Conservation (phyloP, 495 filamentous ascomycete genomes). For the Penicillium soppii region DNA sequence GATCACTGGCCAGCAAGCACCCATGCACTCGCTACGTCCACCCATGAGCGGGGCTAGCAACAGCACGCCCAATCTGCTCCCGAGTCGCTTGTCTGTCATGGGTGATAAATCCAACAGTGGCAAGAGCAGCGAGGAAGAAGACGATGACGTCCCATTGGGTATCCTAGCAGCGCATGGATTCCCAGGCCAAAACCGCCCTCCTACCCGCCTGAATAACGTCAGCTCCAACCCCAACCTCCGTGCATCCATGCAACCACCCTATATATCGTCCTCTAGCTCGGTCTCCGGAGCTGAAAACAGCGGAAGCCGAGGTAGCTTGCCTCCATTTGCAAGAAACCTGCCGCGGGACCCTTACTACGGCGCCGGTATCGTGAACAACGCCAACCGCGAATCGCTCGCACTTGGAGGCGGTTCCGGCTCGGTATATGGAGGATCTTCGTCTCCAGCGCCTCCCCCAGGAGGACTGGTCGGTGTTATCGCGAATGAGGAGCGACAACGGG, state of each 20-base stretch:
- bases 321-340: slow-evolving; percentile 82
- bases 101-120: slow-evolving; percentile 40
- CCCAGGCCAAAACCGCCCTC: slow-evolving; percentile 77
- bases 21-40: slow-evolving; percentile 41
- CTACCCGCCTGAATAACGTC: slow-evolving; percentile 64
- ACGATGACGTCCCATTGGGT: slow-evolving; percentile 84
- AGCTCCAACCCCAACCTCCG: slow-evolving; percentile 57
- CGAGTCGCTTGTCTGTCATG: slow-evolving; percentile 30
- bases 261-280: slow-evolving; percentile 44
- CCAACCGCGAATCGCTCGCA: slow-evolving; percentile 74
- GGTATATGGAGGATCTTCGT: slow-evolving; percentile 49
- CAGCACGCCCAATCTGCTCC: slow-evolving; percentile 44
- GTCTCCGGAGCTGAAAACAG: slow-evolving; percentile 41
- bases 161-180: slow-evolving; percentile 93
- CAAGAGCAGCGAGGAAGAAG: slow-evolving; percentile 65
- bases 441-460: slow-evolving; percentile 53
- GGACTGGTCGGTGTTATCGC: slow-evolving; percentile 92
- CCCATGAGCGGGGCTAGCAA: slow-evolving; percentile 39
- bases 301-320: slow-evolving; percentile 52
- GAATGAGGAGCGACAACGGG: slow-evolving; percentile 73
- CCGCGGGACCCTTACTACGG: slow-evolving; percentile 90
- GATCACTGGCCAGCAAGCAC: slow-evolving; percentile 72
- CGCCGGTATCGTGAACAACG: slow-evolving; percentile 71
- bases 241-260: slow-evolving; percentile 36
- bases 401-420: slow-evolving; percentile 60